Evolutionary conservation across 2,329 filamentous ascomycete genomes (phyloP), one percentile per base, ranked within the genome.

Genomic region (Nannizziopsis arthrosporioides): DNA sequence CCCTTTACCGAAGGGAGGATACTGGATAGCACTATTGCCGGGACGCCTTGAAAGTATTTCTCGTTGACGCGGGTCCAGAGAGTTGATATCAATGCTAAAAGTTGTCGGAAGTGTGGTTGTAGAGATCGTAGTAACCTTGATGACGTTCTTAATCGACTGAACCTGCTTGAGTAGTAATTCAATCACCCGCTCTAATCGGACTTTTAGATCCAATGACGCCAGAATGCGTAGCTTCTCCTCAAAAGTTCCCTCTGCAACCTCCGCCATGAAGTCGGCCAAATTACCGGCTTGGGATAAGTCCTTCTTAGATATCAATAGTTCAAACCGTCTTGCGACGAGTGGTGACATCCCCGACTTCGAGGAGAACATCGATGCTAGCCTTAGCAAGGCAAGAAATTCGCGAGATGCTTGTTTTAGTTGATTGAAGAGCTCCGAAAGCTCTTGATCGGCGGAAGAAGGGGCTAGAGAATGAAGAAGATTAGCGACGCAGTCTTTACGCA

Each of bases 261-360:
- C 94, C 35, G 87, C 83, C 87, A 98, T 95, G 63, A 96, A 96
- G 63, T 98, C 92, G 5, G 92, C 90, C 8, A 98, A 74, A 7
- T 80, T 71, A 1, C 90, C 90, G 1, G 89, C 89, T 56, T 96
- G 88, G 37, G 78, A 73, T 44, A 92, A 64, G 51, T 87, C 81
- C 62, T 92, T 93, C 63, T 83, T 81, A 30, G 81, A 76, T 54
- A 98, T 94, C 65, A 87, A 92, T 46, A 89, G 69, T 60, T 96
- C 89, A 38, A 98, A 77, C 45, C 89, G 80, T 44, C 88, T 80
- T 0, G 87, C 87, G 45, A 96, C 75, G n/a, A 90, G 71, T 0
- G 90, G 89, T 2, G 88, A 89, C 12, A 96, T 70, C 3, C 76
- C 75, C 0, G 79, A 75, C 19, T 80, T 78, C 37, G 78, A 75